phyloP scores from a whole-genome alignment of 306 rosid species.

The Lotus japonicus region DNA sequence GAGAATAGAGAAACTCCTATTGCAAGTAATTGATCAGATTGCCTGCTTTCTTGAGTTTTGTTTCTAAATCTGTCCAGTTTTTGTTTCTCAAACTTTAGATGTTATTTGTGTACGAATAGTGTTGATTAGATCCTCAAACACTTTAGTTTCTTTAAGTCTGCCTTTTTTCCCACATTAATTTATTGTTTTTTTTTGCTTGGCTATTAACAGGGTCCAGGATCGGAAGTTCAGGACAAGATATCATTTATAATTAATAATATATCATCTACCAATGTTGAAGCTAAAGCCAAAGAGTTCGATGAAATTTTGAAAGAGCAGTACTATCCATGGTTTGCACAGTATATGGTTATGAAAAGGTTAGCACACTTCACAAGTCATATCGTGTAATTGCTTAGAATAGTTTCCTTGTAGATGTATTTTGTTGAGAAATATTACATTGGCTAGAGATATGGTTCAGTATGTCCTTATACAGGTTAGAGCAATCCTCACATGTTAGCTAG shows the following conservation, averaged over 20 bases:
- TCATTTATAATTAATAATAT: conserved; percentile 88
- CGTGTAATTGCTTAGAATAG: neutral
- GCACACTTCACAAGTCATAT: neutral
- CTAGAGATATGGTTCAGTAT: no score
- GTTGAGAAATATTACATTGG: no score
- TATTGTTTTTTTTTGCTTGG: neutral
- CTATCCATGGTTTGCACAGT: conserved; percentile 96
- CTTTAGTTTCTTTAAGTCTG: neutral
- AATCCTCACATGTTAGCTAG: no score
- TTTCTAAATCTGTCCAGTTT: neutral
- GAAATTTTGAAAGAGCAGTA: conserved; percentile 80
- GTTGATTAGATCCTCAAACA: neutral
- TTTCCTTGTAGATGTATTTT: neutral
- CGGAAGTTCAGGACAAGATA: conserved; percentile 93
- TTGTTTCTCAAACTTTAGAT: neutral
- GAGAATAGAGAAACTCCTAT: conserved; percentile 87
- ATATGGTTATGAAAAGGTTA: conserved; percentile 99
- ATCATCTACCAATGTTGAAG: conserved; percentile 64
- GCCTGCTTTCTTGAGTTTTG: conserved; percentile 12
- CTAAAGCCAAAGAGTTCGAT: conserved; percentile 65
- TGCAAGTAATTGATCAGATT: neutral
- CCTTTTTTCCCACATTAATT: neutral
- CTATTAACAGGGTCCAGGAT: conserved; percentile 78
- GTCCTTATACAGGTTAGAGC: no score
- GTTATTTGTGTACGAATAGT: neutral